Conservation (phyloP, 768 basidiomycete genomes). For the Naganishia vaughanmartiniae region DNA sequence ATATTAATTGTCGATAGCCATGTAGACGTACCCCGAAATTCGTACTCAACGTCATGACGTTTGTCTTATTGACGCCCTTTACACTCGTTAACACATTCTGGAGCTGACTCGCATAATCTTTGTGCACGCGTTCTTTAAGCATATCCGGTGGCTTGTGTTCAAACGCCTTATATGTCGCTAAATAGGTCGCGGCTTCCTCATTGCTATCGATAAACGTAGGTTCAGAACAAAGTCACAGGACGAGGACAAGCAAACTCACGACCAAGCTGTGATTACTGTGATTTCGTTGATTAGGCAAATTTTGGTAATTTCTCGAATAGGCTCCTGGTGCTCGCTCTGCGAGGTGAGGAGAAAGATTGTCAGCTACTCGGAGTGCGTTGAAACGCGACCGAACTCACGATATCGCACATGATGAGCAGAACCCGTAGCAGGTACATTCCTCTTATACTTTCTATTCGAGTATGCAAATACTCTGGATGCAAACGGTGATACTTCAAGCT, state of each 20-base stretch:
- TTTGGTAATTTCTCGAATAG: constrained; percentile 90
- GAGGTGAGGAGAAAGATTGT: constrained; percentile 7
- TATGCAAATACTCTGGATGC: constrained; percentile 94
- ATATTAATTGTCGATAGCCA: not conserved
- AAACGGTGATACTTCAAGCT: constrained; percentile 92
- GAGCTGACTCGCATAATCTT: constrained; percentile 77
- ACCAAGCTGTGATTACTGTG: constrained; percentile 88
- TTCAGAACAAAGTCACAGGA: not conserved
- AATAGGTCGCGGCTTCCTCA: constrained; percentile 89
- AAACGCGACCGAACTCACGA: constrained; percentile 60
- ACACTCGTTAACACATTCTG: constrained; percentile 81
- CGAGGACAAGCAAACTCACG: constrained; percentile 56
- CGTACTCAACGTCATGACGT: constrained; percentile 84
- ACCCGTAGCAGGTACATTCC: constrained; percentile 77
- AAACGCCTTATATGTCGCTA: constrained; percentile 85
- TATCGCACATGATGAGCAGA: constrained; percentile 83
- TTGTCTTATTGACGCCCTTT: constrained; percentile 94
- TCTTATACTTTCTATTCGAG: constrained; percentile 81
- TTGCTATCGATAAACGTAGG: constrained; percentile 55
- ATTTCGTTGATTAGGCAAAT: constrained; percentile 87
- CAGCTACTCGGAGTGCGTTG: not conserved
- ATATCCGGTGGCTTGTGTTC: constrained; percentile 89
- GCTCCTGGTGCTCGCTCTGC: constrained; percentile 84
- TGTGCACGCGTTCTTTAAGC: constrained; percentile 91
- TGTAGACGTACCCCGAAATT: constrained; percentile 75